A percentile compares a stretch with the other conserved stretches of the same genome.
Conservation (phyloP, 2,329 filamentous ascomycete species). For the Pseudocercospora musae region DNA sequence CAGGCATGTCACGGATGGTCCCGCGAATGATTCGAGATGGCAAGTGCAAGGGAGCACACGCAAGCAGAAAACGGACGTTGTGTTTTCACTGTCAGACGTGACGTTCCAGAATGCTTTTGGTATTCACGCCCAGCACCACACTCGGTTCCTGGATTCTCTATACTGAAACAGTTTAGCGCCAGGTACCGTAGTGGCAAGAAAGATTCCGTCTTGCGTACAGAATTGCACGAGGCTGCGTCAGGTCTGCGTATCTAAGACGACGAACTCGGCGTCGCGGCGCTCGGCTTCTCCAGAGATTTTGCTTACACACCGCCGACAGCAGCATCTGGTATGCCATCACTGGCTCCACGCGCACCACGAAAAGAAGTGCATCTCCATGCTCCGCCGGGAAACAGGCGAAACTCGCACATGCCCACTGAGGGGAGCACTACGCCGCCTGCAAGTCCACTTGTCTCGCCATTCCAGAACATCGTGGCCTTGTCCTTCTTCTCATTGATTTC, state of each 20-base stretch:
- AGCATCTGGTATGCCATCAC: conserved; percentile 3
- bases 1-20: not conserved
- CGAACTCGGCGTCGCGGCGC: too few relatives aligned
- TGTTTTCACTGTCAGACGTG: conserved; percentile 1
- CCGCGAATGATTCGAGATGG: not conserved
- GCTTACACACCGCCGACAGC: not conserved
- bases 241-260: too few relatives aligned
- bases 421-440: conserved; percentile 2
- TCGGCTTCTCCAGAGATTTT: not conserved
- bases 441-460: conserved; percentile 4
- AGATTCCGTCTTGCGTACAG: not conserved
- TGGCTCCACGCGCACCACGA: conserved; percentile 1
- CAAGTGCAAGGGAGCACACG: not conserved
- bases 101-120: not conserved
- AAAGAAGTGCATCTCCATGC: conserved; percentile 10
- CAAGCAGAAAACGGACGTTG: not conserved
- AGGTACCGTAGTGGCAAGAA: not conserved
- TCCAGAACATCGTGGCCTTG: conserved; percentile 10
- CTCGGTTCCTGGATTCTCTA: not conserved
- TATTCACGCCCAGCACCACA: not conserved
- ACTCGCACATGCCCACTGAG: conserved; percentile 10
- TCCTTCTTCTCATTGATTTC: conserved; percentile 10
- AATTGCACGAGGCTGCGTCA: conserved; percentile 1
- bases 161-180: not conserved
- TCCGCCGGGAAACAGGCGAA: conserved; percentile 3